A percentile compares a stretch with the other conserved stretches of the same genome.
phyloP scores from a whole-genome alignment of 345 rosid species.

The Crucihimalaya himalaica region DNA sequence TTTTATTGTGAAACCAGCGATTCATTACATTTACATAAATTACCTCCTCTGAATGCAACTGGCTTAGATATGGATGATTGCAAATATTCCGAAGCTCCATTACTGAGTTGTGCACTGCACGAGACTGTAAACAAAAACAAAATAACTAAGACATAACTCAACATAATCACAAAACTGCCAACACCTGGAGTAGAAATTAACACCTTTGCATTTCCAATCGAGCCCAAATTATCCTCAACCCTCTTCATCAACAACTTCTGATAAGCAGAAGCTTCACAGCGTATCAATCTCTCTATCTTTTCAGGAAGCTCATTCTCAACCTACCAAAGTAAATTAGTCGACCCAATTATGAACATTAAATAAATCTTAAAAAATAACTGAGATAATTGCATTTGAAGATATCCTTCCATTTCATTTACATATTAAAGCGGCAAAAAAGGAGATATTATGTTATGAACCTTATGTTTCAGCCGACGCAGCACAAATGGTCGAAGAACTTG shows the following conservation, averaged over 20 bases:
- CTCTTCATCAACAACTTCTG: constrained; percentile 94
- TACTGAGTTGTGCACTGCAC: constrained; percentile 91
- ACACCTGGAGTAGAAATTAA: background rate
- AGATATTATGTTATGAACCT: constrained; percentile 60
- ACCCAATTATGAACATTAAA: constrained; percentile 51
- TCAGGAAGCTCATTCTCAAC: constrained; percentile 91
- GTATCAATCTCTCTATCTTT: constrained; percentile 86
- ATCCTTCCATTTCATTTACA: background rate
- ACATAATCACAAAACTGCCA: constrained; percentile 17
- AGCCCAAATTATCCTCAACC: constrained; percentile 90
- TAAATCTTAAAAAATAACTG: background rate
- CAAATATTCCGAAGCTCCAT: constrained; percentile 96
- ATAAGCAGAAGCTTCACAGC: constrained; percentile 95
- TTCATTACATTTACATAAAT: constrained; percentile 8
- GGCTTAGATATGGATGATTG: constrained; percentile 88
- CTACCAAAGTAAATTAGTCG: constrained; percentile 41
- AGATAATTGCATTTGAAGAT: background rate
- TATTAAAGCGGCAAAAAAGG: background rate
- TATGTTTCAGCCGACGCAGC: constrained; percentile 87
- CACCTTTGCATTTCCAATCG: constrained; percentile 90
- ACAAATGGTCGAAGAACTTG: constrained; percentile 98
- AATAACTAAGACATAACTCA: constrained; percentile 42
- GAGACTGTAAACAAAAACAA: constrained; percentile 49
- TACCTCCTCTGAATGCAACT: constrained; percentile 88
- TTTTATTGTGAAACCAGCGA: background rate